Conservation (phyloP, 2,329 filamentous ascomycete species). For the Chrysosphaeria jannelii region DNA sequence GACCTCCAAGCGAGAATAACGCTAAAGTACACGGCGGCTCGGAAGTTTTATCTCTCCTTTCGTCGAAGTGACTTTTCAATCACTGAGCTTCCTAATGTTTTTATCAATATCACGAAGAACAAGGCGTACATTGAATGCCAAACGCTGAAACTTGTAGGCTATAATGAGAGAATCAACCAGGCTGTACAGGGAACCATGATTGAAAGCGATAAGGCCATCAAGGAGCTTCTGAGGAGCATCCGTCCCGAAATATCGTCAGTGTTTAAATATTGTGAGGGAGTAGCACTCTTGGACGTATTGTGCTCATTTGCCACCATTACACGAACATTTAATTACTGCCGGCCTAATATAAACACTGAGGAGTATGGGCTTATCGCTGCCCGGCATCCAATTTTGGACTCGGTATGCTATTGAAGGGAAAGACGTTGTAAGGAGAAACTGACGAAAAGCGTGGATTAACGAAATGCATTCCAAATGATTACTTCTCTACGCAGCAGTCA, state of each 20-base stretch:
- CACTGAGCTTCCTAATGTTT: slow-evolving; percentile 9
- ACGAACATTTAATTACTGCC: slow-evolving; percentile 22
- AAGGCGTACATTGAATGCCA: slow-evolving; percentile 64
- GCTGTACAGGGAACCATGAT: slow-evolving; percentile 60
- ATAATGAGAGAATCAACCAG: slow-evolving; percentile 48
- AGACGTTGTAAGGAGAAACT: background rate
- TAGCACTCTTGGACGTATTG: slow-evolving; percentile 71
- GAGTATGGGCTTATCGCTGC: slow-evolving; percentile 38
- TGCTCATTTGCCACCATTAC: slow-evolving; percentile 45
- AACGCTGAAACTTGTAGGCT: slow-evolving; percentile 55
- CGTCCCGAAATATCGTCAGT: slow-evolving; percentile 38
- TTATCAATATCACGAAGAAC: slow-evolving; percentile 49
- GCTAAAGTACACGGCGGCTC: slow-evolving; percentile 44
- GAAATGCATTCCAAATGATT: slow-evolving; percentile 65
- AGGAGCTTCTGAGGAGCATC: slow-evolving; percentile 41
- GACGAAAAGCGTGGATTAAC: slow-evolving; percentile 9
- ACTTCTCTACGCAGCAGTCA: slow-evolving; percentile 50
- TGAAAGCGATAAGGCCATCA: slow-evolving; percentile 51
- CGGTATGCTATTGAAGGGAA: slow-evolving; percentile 13
- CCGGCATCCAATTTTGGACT: slow-evolving; percentile 48
- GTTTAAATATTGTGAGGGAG: slow-evolving; percentile 61
- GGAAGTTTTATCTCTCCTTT: slow-evolving; percentile 55
- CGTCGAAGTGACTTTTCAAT: slow-evolving; percentile 29
- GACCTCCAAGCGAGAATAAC: slow-evolving; percentile 2
- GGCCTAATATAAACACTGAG: slow-evolving; percentile 36